Conservation (phyloP, 345 rosid species). For the Hypericum androsaemum region DNA sequence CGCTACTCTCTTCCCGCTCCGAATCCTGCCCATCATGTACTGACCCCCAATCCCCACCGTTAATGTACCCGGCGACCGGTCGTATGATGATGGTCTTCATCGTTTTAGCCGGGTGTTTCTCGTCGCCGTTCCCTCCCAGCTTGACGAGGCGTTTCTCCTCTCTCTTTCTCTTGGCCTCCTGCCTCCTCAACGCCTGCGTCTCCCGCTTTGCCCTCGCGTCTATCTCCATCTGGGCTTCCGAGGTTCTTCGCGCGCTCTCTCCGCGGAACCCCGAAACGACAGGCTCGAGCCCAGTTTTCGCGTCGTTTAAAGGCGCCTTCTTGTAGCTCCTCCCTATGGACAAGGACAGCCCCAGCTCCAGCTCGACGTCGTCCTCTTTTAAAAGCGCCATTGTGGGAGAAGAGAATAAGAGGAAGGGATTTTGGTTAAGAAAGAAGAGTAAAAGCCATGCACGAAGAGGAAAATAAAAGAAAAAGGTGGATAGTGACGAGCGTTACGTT, state of each 20-base stretch:
- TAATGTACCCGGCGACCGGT: no score
- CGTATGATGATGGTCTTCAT: no score
- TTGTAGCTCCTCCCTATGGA: constrained; percentile 46
- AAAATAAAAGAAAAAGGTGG: constrained; percentile 15
- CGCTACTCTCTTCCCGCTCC: constrained; percentile 20
- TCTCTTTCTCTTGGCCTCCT: constrained; percentile 39
- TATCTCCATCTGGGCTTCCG: not conserved
- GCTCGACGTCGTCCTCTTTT: constrained; percentile 16
- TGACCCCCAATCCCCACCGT: no score
- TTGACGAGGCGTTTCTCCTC: constrained; percentile 28
- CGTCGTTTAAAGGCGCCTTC: constrained; percentile 6
- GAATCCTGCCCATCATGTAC: constrained; percentile 17
- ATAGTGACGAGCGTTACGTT: constrained; percentile 25
- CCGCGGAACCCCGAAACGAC: not conserved
- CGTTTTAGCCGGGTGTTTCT: no score
- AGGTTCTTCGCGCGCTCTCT: no score
- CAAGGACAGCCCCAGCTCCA: constrained; percentile 52
- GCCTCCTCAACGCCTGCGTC: constrained; percentile 29
- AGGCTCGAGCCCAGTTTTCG: not conserved
- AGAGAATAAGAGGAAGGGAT: not conserved
- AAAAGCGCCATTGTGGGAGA: constrained; percentile 12
- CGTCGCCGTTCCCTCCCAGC: not conserved
- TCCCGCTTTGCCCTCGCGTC: constrained; percentile 23
- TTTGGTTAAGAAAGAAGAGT: not conserved
- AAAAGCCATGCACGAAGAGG: constrained; percentile 29